Evolutionary conservation across 441 rosid genomes (phyloP).

Genomic region (Brassica balearica): DNA sequence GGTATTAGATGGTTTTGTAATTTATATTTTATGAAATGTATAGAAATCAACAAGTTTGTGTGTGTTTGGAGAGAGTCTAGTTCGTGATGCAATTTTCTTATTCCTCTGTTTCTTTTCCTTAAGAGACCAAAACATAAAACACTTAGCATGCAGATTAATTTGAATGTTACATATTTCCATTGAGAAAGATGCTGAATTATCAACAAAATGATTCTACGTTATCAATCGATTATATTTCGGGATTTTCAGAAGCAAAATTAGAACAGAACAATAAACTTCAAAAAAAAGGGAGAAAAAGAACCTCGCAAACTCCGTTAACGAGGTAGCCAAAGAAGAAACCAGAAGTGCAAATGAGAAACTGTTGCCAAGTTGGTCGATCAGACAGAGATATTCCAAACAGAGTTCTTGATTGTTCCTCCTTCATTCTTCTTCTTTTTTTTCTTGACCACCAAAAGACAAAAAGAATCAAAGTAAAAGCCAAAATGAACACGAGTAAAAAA

Average conservation of each 20-base stretch:
- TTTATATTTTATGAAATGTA: not conserved
- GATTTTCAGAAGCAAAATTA: not conserved
- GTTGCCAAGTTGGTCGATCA: constrained; percentile 80
- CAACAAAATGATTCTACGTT: constrained; percentile 4
- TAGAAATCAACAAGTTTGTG: constrained; percentile 6
- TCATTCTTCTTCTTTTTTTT: constrained; percentile 36
- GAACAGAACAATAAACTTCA: not conserved
- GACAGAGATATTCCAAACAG: constrained; percentile 79
- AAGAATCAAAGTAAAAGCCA: no score
- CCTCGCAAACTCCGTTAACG: constrained; percentile 97
- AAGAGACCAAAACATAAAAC: constrained; percentile 41
- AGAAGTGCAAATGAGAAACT: constrained; percentile 86
- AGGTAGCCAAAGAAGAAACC: constrained; percentile 98
- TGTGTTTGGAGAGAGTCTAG: constrained; percentile 23
- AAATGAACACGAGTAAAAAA: no score
- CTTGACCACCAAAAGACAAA: no score
- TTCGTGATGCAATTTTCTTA: constrained; percentile 34
- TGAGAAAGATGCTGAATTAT: not conserved
- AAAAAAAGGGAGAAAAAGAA: constrained; percentile 19
- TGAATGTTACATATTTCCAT: not conserved
- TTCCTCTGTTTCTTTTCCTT: constrained; percentile 28
- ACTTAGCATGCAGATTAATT: constrained; percentile 20
- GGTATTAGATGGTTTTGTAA: not conserved
- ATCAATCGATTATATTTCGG: not conserved
- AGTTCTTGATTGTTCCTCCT: constrained; percentile 65